These are phyloP conservation scores for Dryadomyces sulphureus DNA, from an alignment of 2,329 filamentous ascomycete genomes.

Conservation along the genomic window DNA sequence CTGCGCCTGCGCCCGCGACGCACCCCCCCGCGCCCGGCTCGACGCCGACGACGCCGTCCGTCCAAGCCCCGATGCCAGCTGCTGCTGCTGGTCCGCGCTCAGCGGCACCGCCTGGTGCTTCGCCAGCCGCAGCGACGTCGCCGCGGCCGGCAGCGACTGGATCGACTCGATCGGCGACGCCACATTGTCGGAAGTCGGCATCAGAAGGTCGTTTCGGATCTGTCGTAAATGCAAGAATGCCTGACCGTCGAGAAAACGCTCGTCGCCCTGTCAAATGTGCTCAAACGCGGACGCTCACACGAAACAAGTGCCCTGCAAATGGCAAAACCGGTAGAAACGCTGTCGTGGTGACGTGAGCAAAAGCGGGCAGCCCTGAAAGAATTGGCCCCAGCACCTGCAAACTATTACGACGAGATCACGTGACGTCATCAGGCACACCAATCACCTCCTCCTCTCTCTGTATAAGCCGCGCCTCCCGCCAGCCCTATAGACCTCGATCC, in stretches of 20 bases:
- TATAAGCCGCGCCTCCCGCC: neutral
- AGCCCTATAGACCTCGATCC: too few species aligned
- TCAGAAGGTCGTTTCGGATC: too few species aligned
- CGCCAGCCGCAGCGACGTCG: conserved; percentile 41
- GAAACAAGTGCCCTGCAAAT: too few species aligned
- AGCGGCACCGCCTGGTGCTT: conserved; percentile 22
- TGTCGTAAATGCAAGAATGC: neutral
- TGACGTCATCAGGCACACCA: neutral
- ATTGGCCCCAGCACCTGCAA: neutral
- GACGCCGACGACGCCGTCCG: too few species aligned
- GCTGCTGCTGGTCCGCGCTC: conserved; percentile 23
- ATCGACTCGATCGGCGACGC: conserved; percentile 50
- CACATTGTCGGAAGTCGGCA: conserved; percentile 55
- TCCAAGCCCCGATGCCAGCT: too few species aligned
- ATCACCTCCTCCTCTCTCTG: too few species aligned
- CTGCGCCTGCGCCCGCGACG: too few species aligned
- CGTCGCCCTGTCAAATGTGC: too few species aligned
- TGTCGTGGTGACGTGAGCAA: neutral
- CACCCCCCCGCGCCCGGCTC: too few species aligned
- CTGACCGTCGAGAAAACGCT: neutral
- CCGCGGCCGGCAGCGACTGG: conserved; percentile 53
- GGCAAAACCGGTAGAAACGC: neutral
- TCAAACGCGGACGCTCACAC: too few species aligned
- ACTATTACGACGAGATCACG: neutral
- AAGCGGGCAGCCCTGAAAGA: neutral